phyloP scores from a whole-genome alignment of 208 protist genomes.

The Angomonas ambiguus region DNA sequence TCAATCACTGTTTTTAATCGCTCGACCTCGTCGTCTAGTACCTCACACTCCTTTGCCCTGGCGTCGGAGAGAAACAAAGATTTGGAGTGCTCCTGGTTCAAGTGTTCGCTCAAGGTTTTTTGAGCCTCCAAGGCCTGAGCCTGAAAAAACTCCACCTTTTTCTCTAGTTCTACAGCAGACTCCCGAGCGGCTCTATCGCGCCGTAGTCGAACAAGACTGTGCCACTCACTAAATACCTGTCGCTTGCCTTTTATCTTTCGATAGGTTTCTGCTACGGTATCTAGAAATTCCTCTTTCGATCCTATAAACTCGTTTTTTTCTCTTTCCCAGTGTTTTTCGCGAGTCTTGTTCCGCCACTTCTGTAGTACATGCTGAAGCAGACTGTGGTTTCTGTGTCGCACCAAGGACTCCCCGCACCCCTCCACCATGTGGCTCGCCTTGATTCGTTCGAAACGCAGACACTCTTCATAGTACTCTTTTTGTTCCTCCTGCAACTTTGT shows the following conservation, averaged over 20 bases:
- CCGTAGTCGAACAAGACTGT: not conserved
- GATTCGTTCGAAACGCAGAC: slow-evolving; percentile 15
- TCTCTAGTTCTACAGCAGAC: not conserved
- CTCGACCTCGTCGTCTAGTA: slow-evolving; percentile 32
- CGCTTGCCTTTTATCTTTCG: not conserved
- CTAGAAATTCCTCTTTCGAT: not conserved
- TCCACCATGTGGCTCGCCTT: slow-evolving; percentile 25
- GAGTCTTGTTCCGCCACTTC: not conserved
- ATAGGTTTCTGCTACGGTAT: not conserved
- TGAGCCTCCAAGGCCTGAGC: slow-evolving; percentile 6
- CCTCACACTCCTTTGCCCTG: slow-evolving; percentile 10
- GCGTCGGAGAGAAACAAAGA: not conserved
- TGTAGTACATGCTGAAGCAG: not conserved
- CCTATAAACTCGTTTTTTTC: not conserved
- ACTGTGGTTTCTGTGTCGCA: not conserved
- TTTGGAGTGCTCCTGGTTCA: slow-evolving; percentile 13
- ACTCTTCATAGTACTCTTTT: slow-evolving; percentile 17
- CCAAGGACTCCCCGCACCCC: not conserved
- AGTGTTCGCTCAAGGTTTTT: not conserved
- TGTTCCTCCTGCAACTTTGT: slow-evolving; percentile 19
- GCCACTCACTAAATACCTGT: slow-evolving; percentile 1
- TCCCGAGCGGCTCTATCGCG: not conserved
- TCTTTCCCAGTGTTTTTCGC: not conserved
- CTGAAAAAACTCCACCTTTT: slow-evolving; percentile 5
- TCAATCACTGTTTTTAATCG: slow-evolving; percentile 36